Percentiles rank a stretch among this genome's conserved stretches.
These are phyloP conservation scores for Metschnikowia corniflorae DNA, from an alignment of 805 yeast species.

Conservation along the genomic window DNA sequence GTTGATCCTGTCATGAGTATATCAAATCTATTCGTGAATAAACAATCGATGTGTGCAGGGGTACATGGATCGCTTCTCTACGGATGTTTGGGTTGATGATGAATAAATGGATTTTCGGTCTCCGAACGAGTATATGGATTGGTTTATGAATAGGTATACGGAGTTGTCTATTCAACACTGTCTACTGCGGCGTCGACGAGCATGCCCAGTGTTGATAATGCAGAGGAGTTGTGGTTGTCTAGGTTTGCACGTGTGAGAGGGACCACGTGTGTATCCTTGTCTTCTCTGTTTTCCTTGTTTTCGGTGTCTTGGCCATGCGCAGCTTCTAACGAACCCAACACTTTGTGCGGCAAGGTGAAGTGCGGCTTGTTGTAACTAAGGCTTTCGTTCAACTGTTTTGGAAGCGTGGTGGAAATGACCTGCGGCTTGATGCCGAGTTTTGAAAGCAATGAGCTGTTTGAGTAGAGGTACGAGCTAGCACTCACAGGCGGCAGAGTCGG, in stretches of 20 bases:
- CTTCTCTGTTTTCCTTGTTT: slow-evolving; percentile 13
- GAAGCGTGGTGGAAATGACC: slow-evolving; percentile 32
- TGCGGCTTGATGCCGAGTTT: slow-evolving; percentile 42
- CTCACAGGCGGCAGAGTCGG: slow-evolving; percentile 16
- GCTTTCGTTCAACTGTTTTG: slow-evolving; percentile 12
- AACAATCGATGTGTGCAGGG: no score
- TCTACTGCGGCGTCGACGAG: slow-evolving; percentile 8
- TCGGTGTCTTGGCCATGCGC: not conserved
- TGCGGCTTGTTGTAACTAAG: slow-evolving; percentile 4
- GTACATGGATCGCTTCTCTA: no score
- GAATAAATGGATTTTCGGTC: no score
- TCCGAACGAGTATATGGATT: no score
- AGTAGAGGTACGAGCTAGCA: slow-evolving; percentile 30
- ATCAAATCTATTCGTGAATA: no score
- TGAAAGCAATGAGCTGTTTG: slow-evolving; percentile 34
- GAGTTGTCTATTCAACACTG: no score
- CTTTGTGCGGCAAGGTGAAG: not conserved
- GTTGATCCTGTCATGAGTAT: no score
- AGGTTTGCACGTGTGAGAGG: slow-evolving; percentile 18
- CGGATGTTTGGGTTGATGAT: no score
- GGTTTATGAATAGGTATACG: no score
- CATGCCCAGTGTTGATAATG: slow-evolving; percentile 7
- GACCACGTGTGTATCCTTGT: slow-evolving; percentile 2
- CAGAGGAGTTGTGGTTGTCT: slow-evolving; percentile 16
- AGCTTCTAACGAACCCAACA: not conserved